These are phyloP conservation scores for Phytophthora quininea DNA, from an alignment of 352 stramenopile genomes.

Conservation along the genomic window DNA sequence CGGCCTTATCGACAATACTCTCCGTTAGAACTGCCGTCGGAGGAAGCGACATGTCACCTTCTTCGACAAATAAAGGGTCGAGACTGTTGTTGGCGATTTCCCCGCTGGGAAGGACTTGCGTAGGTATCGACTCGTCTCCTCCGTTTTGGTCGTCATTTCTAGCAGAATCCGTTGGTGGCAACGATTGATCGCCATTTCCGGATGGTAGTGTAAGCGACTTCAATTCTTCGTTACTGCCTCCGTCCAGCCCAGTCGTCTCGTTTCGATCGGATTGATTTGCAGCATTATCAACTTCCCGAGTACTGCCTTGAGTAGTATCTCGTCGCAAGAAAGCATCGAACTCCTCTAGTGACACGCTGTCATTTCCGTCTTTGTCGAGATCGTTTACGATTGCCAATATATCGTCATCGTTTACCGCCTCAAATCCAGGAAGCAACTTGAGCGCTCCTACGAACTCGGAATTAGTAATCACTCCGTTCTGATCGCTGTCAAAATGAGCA, in stretches of 20 bases:
- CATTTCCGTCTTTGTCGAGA: constrained; percentile 62
- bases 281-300: not conserved
- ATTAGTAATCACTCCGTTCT: constrained; percentile 47
- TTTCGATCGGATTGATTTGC: too few species aligned
- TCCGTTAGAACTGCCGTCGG: not conserved
- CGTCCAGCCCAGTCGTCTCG: not conserved
- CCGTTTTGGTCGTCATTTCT: not conserved
- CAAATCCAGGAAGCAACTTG: constrained; percentile 52
- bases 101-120: not conserved
- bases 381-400: constrained; percentile 40
- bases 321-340: constrained; percentile 47
- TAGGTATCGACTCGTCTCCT: not conserved
- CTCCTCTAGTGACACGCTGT: constrained; percentile 62
- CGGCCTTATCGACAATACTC: not conserved
- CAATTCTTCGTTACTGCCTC: too few species aligned
- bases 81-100: not conserved
- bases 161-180: constrained; percentile 1
- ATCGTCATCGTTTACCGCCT: constrained; percentile 40
- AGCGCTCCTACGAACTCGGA: constrained; percentile 58
- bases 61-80: not conserved
- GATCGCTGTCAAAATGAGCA: constrained; percentile 59
- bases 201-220: too few species aligned
- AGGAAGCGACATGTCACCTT: constrained; percentile 21
- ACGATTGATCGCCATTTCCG: constrained; percentile 5
- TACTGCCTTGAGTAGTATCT: not conserved